phyloP scores from a whole-genome alignment of 805 yeast species.

The Diddensiella transvaalensis region DNA sequence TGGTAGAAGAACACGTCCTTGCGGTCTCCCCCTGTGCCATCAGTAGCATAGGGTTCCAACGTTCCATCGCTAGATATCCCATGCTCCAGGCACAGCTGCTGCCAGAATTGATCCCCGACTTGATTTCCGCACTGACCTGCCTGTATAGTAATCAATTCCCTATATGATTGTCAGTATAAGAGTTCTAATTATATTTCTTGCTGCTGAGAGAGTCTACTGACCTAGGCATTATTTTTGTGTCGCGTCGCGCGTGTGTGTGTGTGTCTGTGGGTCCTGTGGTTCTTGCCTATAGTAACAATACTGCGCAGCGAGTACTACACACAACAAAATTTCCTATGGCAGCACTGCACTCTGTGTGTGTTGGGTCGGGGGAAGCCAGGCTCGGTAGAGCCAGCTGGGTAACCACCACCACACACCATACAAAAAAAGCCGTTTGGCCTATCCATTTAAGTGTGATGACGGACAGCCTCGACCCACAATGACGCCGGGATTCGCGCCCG shows the following conservation, averaged over 20 bases:
- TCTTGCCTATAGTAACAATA: too few species aligned
- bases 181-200: not conserved
- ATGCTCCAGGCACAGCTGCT: conserved; percentile 80
- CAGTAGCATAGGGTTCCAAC: conserved; percentile 37
- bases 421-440: too few species aligned
- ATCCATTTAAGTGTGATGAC: too few species aligned
- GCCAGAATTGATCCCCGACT: conserved; percentile 90
- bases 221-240: conserved; percentile 14
- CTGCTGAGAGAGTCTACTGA: conserved; percentile 4
- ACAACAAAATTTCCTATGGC: too few species aligned
- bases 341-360: too few species aligned
- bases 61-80: conserved; percentile 70
- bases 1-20: conserved; percentile 80
- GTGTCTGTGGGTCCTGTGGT: too few species aligned
- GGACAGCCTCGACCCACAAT: too few species aligned
- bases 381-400: too few species aligned
- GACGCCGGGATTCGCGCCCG: too few species aligned
- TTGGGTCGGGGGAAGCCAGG: too few species aligned
- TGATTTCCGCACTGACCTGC: conserved; percentile 96
- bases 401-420: too few species aligned
- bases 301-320: too few species aligned
- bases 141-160: conserved; percentile 37
- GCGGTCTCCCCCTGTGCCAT: conserved; percentile 52
- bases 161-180: conserved; percentile 20
- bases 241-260: not conserved